Base-by-base conservation (phyloP, 78 protist species). In the Dictyostelium capitatum region DNA sequence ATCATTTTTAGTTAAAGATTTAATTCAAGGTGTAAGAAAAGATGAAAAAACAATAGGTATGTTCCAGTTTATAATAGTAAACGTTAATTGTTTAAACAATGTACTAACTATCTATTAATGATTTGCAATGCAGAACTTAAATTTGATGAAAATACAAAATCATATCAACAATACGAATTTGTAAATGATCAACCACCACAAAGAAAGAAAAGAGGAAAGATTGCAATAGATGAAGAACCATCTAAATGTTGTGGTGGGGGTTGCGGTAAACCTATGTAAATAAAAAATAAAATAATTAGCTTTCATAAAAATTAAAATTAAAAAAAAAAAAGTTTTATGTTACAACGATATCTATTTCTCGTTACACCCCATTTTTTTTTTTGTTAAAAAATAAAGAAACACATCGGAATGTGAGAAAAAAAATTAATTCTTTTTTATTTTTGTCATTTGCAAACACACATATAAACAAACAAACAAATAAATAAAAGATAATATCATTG, bases 21-120 rank as follows among this genome's bases (percentile, higher is more conserved):
- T 79, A 32, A 37, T 84, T 32, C 92, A 84, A 84, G 92, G 82
- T 59, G 82, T 59, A 20, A 84, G 72, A 74, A 84, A 84, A 53
- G 65, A 67, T 47, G 92, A 84, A 8, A 84, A 56, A 11, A n/a
- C 6, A 46, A 74, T 84, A 59, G 75, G 92, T 84, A 84, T 17
- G 65, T 73, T 50, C 14, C 28, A 6, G 12, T 25, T 80, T 17
- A 14, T 47, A 20, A 37, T 64, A 25, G 64, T 4, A 50, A 11
- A 19, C n/a, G 43, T 37, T 37, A 37, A 37, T 37, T 37, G 43
- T 37, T 1, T 37, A 37, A 37, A 37, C 43, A 37, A 3, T 37
- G 43, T 37, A 37, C 43, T 37, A 2, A 37, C 43, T 37, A 37
- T 2, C 43, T 3, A 37, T 2, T 3, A 17, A 20, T 46, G 4